phyloP scores from a whole-genome alignment of 2,329 filamentous ascomycete genomes.

The Alternaria atra region DNA sequence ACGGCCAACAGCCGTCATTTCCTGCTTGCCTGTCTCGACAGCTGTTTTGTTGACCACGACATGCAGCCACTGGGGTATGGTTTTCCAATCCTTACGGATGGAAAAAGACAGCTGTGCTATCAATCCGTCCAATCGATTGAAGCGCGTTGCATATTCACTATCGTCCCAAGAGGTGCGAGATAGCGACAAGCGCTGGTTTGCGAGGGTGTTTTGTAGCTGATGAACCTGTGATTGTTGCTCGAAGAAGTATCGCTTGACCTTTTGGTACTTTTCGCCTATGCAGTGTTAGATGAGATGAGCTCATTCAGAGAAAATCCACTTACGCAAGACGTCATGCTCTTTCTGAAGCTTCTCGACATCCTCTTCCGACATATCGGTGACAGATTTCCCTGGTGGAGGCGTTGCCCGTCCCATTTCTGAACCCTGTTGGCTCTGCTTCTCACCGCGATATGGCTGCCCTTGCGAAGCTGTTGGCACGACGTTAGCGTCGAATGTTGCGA shows the following conservation, averaged over 20 bases:
- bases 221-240: constrained; percentile 91
- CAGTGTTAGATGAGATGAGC: constrained; percentile 7
- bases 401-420: constrained; percentile 53
- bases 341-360: constrained; percentile 58
- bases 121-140: constrained; percentile 89
- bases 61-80: constrained; percentile 81
- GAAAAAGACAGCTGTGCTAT: constrained; percentile 96
- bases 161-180: constrained; percentile 95
- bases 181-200: constrained; percentile 92
- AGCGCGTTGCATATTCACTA: constrained; percentile 88
- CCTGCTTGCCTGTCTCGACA: constrained; percentile 86
- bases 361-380: constrained; percentile 58
- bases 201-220: constrained; percentile 94
- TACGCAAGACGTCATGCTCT: constrained; percentile 61
- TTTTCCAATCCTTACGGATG: constrained; percentile 92
- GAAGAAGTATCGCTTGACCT: constrained; percentile 97
- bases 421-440: constrained; percentile 43
- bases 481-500: constrained; percentile 56
- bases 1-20: constrained; percentile 95
- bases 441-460: constrained; percentile 54
- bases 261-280: constrained; percentile 92
- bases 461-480: constrained; percentile 57
- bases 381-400: constrained; percentile 54
- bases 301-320: constrained; percentile 24
- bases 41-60: constrained; percentile 85